These are phyloP conservation scores for Mortierella antarctica DNA, from an alignment of 192 early-diverging fungal species.

Conservation along the genomic window DNA sequence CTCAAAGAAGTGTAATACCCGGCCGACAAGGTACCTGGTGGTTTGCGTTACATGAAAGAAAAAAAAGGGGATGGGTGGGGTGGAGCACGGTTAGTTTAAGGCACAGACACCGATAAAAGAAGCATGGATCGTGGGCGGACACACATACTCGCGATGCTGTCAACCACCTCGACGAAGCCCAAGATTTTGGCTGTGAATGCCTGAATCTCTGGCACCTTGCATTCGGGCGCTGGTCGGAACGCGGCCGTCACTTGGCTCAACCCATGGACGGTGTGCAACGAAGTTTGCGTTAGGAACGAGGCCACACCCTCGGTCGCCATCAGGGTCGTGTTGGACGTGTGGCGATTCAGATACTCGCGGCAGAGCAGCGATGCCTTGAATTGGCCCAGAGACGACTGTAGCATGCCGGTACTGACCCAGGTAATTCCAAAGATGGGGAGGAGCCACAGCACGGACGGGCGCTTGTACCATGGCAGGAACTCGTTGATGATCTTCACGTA, in stretches of 20 bases:
- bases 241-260: neutral
- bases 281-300: neutral
- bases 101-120: neutral
- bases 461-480: slow-evolving; percentile 45
- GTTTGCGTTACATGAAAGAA: neutral
- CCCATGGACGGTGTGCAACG: neutral
- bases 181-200: slow-evolving; percentile 39
- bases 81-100: neutral
- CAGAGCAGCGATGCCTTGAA: slow-evolving; percentile 40
- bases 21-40: slow-evolving; percentile 23
- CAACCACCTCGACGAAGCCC: slow-evolving; percentile 32
- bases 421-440: slow-evolving; percentile 40
- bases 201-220: slow-evolving; percentile 30
- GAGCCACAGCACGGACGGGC: slow-evolving; percentile 35
- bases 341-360: slow-evolving; percentile 41
- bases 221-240: slow-evolving; percentile 4
- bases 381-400: slow-evolving; percentile 33
- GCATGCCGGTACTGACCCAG: slow-evolving; percentile 34
- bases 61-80: neutral
- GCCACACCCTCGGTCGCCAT: neutral
- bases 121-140: neutral
- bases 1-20: slow-evolving; percentile 45
- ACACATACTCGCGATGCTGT: slow-evolving; percentile 35
- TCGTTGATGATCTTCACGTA: slow-evolving; percentile 31
- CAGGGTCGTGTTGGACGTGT: slow-evolving; percentile 18